Percentiles rank a stretch among this genome's conserved stretches.
These are phyloP conservation scores for Blastobotrys parvus DNA, from an alignment of 805 yeast genomes.

Conservation along the genomic window DNA sequence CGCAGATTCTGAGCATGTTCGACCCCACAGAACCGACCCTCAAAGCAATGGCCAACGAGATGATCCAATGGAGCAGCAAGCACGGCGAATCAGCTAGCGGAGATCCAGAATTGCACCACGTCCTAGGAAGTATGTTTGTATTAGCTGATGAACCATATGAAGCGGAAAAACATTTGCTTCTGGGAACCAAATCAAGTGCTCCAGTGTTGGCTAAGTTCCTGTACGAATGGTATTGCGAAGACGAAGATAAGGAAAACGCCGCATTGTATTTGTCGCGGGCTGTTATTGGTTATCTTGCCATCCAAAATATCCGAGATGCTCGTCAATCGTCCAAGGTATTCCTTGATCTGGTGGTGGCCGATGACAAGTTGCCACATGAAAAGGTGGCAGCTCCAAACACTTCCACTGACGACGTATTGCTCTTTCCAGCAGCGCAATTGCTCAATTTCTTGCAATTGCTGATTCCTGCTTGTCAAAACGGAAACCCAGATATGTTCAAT, in stretches of 20 bases:
- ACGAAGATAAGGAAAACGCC: conserved; percentile 22
- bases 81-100: conserved; percentile 50
- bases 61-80: conserved; percentile 53
- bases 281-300: conserved; percentile 64
- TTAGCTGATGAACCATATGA: conserved; percentile 43
- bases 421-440: conserved; percentile 37
- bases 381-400: conserved; percentile 26
- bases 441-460: conserved; percentile 66
- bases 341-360: conserved; percentile 26
- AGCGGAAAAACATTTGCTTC: conserved; percentile 64
- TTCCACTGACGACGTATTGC: conserved; percentile 29
- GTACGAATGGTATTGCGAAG: conserved; percentile 37
- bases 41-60: conserved; percentile 56
- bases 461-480: conserved; percentile 48
- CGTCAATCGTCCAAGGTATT: conserved; percentile 32
- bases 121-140: conserved; percentile 58
- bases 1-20: conserved; percentile 35
- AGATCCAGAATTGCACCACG: conserved; percentile 65
- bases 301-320: conserved; percentile 59
- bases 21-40: conserved; percentile 53
- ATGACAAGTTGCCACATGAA: conserved; percentile 5
- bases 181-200: conserved; percentile 53
- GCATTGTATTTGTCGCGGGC: conserved; percentile 42
- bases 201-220: conserved; percentile 39
- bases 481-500: conserved; percentile 43